Evolutionary conservation across 164 flowering plant species (phyloP), one percentile per base, ranked within the genome.

Genomic region (Amborella trichopoda): DNA sequence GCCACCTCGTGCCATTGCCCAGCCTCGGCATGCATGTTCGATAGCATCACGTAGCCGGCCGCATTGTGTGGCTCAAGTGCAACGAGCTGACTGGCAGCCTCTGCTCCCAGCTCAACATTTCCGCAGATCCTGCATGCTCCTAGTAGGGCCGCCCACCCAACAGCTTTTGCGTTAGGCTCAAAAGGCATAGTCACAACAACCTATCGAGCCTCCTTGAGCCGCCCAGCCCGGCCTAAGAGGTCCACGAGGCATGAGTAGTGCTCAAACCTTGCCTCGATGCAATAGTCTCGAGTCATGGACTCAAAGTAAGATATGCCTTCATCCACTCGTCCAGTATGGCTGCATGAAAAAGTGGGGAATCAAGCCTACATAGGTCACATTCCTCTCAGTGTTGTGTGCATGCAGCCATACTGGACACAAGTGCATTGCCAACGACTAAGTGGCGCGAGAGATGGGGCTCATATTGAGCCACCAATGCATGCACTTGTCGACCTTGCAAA

Each of bases 231-330:
- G 13, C 95, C 90, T 14, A 82, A 60, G 51, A 89, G 84, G 63
- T 89, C 97, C 40, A 89, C 72, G 83, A 84, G 76, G 61, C 93
- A 89, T 4, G 87, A 70, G 63, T 78, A 83, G 41, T 88, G 94
- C 19, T 78, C 84, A 24, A 53, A 58, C 28, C 55, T 72, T 45
- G 94, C 89, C 49, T 64, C 69, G 27, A 84, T 73, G 20, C 60
- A 62, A 38, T 72, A 80, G 49, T 55, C 62, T 25, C 67, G 69
- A 24, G 54, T 60, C 89, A 88, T 88, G 58, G 67, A 45, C 4
- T 48, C 58, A 45, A 80, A 80, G 46, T 73, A 73, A 3, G 30
- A 45, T 55, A 46, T 14, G 23, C 77, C 88, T 57, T 77, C 70
- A 36, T 73, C 73, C 20, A 71, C 68, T 65, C 62, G 67, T 33